phyloP scores from a whole-genome alignment of 1,139 yeast genomes.

The Blastobotrys proliferans region DNA sequence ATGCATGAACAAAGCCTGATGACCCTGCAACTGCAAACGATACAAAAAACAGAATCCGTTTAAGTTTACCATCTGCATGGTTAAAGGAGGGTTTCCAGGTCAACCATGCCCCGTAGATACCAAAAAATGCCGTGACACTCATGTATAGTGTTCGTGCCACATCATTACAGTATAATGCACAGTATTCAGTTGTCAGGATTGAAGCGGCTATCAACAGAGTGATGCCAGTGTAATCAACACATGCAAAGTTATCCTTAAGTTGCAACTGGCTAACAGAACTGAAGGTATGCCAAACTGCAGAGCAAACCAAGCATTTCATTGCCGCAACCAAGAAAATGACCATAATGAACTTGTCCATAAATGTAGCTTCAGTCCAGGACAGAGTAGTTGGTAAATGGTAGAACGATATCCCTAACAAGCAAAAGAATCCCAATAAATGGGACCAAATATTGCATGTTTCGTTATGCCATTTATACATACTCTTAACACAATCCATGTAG shows the following conservation, averaged over 20 bases:
- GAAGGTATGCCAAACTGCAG: slow-evolving; percentile 90
- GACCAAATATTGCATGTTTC: slow-evolving; percentile 95
- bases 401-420: slow-evolving; percentile 53
- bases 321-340: slow-evolving; percentile 68
- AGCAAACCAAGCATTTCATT: slow-evolving; percentile 68
- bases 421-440: slow-evolving; percentile 65
- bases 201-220: slow-evolving; percentile 89
- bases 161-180: slow-evolving; percentile 65
- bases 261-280: slow-evolving; percentile 66
- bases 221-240: slow-evolving; percentile 94
- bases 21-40: slow-evolving; percentile 75
- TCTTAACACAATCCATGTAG: slow-evolving; percentile 54
- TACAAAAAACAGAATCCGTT: slow-evolving; percentile 79
- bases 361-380: slow-evolving; percentile 40
- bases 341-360: slow-evolving; percentile 51
- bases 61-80: slow-evolving; percentile 73
- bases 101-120: slow-evolving; percentile 66
- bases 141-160: slow-evolving; percentile 48
- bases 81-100: slow-evolving; percentile 93
- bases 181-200: slow-evolving; percentile 78
- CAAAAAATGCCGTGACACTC: slow-evolving; percentile 59
- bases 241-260: slow-evolving; percentile 72
- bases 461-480: slow-evolving; percentile 68
- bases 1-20: slow-evolving; percentile 56
- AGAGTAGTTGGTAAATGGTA: slow-evolving; percentile 56